Conservation (phyloP, 1,284 basidiomycete species). For the Porodaedalea pini region DNA sequence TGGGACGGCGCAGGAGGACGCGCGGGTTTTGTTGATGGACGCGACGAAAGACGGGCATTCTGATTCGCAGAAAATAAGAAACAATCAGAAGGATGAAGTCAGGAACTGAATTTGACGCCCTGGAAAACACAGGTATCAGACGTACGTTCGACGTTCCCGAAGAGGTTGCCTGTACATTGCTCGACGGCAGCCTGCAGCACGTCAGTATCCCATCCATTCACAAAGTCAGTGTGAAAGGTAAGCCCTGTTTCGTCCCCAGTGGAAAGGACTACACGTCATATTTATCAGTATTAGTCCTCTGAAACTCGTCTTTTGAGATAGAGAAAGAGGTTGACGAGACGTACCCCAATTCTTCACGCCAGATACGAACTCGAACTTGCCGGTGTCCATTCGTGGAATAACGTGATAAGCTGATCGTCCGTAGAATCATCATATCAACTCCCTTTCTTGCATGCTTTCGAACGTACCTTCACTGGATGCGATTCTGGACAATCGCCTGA, state of each 20-base stretch:
- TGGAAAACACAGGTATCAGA: slow-evolving; percentile 25
- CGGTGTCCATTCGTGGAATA: slow-evolving; percentile 19
- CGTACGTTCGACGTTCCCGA: slow-evolving; percentile 27
- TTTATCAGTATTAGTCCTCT: background rate
- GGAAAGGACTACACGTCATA: slow-evolving; percentile 23
- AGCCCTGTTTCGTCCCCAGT: slow-evolving; percentile 32
- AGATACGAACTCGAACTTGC: slow-evolving; percentile 16
- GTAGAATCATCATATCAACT: too few species aligned
- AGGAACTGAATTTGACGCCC: slow-evolving; percentile 19
- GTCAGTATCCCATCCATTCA: slow-evolving; percentile 32
- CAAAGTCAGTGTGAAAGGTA: slow-evolving; percentile 34
- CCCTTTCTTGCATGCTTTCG: too few species aligned
- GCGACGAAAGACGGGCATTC: background rate
- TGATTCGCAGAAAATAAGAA: background rate
- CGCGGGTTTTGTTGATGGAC: slow-evolving; percentile 7
- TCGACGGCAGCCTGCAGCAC: slow-evolving; percentile 30
- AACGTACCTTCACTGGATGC: slow-evolving; percentile 24
- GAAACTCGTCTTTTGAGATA: background rate
- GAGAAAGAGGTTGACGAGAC: background rate
- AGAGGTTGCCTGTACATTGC: slow-evolving; percentile 26
- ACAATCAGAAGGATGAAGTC: background rate
- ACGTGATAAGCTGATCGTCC: slow-evolving; percentile 14
- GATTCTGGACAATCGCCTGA: slow-evolving; percentile 30
- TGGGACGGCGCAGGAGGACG: slow-evolving; percentile 26
- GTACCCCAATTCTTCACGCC: slow-evolving; percentile 19